Base-by-base conservation (phyloP, 306 rosid genomes). In the Echinosophora koreensis region DNA sequence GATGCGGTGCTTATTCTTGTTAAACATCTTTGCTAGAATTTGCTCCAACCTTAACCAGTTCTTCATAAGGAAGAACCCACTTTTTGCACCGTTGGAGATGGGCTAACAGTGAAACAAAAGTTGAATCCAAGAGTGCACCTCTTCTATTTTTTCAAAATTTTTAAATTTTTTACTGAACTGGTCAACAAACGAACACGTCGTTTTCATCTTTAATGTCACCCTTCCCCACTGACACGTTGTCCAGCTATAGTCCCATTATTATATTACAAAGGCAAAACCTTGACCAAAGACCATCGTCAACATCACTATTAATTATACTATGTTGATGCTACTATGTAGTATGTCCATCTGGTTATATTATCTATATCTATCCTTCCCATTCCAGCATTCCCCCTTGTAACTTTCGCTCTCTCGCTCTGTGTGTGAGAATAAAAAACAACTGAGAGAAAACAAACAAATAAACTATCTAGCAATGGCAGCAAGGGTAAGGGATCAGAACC, bases 401-500 rank as follows among this genome's bases (percentile, higher is more conserved):
- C 9, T 6, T 42, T 50, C 51, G 54, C 73, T 59, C 59, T 64
- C 38, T 38, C 34, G 17, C 37, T 51, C 34, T 75, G 14, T 37
- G 13, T 12, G 2, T 27, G 16, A 38, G n/a, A 62, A 69, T 47
- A 5, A 10, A 57, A 57, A 57, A 32, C 15, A 72, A 62, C 37
- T 16, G 11, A 49, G 15, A 34, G 10, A 34, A 32, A 60, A 8
- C 34, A 35, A 62, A 17, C 44, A 34, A 35, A n/a, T 11, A 59
- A 52, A 54, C 0, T 63, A 86, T 84, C 3, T 30, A 30, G 32
- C 32, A 30, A 30, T 30, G 32, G 32, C 32, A 62, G 32, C 32
- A 62, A 84, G 80, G 56, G 84, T 77, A 70, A 84, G 84, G 39
- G 87, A 78, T 16, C 76, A 80, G 51, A 30, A 30, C 32, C 81